Evolutionary conservation across 805 yeast genomes (phyloP).

Genomic region (Zygotorulaspora florentina): DNA sequence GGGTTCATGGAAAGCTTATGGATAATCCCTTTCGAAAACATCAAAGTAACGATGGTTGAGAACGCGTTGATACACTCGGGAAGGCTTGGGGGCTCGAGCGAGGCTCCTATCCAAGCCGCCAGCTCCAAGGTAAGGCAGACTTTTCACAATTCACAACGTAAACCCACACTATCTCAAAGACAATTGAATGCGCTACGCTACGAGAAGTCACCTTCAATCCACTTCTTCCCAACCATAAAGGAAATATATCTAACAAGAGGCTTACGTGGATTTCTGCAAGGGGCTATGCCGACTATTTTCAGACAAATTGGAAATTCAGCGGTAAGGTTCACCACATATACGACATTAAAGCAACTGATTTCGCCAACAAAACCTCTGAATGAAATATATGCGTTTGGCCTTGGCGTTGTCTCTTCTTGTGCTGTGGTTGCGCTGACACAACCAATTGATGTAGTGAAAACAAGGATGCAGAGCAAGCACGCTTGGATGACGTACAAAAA

Average conservation of each 20-base stretch:
- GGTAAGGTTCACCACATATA: conserved; percentile 80
- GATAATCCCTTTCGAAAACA: conserved; percentile 87
- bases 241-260: conserved; percentile 77
- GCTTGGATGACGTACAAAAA: conserved; percentile 56
- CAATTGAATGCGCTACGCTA: conserved; percentile 34
- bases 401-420: conserved; percentile 62
- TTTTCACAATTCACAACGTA: conserved; percentile 28
- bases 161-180: conserved; percentile 31
- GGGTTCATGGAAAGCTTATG: conserved; percentile 78
- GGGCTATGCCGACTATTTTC: conserved; percentile 73
- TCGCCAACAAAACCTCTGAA: conserved; percentile 41
- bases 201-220: conserved; percentile 51
- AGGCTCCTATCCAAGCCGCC: neutral
- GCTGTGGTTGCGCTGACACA: conserved; percentile 79
- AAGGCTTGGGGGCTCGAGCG: conserved; percentile 3
- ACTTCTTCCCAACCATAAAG: conserved; percentile 48
- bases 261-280: conserved; percentile 71
- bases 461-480: conserved; percentile 78
- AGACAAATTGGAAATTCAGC: conserved; percentile 78
- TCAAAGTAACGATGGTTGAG: conserved; percentile 77
- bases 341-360: conserved; percentile 65
- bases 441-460: conserved; percentile 83
- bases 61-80: conserved; percentile 42
- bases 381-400: conserved; percentile 32
- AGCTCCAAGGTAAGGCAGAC: conserved; percentile 20